Conservation (phyloP, 352 stramenopile species). For the Peronosclerospora sorghi region DNA sequence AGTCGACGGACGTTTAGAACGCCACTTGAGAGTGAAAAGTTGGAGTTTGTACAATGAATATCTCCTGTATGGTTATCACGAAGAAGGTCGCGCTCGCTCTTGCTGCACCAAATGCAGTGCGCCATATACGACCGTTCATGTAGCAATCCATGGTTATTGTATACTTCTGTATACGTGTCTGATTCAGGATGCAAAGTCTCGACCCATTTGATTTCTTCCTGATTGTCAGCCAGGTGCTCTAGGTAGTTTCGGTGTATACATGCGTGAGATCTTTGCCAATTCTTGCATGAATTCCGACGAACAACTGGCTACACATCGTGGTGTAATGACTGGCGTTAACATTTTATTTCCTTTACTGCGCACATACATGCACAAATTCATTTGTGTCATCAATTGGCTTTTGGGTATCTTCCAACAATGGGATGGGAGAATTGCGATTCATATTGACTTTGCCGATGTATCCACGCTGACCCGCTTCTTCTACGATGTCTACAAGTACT, state of each 20-base stretch:
- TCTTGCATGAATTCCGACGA: slow-evolving; percentile 75
- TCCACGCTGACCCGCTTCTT: slow-evolving; percentile 74
- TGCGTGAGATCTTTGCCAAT: slow-evolving; percentile 70
- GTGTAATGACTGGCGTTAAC: slow-evolving; percentile 87
- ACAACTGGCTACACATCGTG: slow-evolving; percentile 87
- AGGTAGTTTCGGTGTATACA: slow-evolving; percentile 56
- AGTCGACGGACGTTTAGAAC: slow-evolving; percentile 72
- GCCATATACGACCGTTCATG: slow-evolving; percentile 88
- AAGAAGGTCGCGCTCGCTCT: slow-evolving; percentile 67
- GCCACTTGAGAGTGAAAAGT: slow-evolving; percentile 88
- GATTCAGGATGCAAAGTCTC: slow-evolving; percentile 72
- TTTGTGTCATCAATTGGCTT: slow-evolving; percentile 74
- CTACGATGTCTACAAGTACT: not conserved
- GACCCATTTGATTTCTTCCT: slow-evolving; percentile 83
- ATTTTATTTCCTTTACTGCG: slow-evolving; percentile 57
- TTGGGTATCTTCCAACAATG: slow-evolving; percentile 81
- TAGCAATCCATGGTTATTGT: slow-evolving; percentile 80
- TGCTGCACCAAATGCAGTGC: slow-evolving; percentile 87
- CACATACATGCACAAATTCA: slow-evolving; percentile 82
- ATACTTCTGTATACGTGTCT: slow-evolving; percentile 68
- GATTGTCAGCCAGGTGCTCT: slow-evolving; percentile 88
- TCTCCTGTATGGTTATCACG: slow-evolving; percentile 50
- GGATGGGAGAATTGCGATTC: slow-evolving; percentile 84
- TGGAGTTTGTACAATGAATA: slow-evolving; percentile 92
- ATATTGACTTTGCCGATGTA: slow-evolving; percentile 94